Percentiles rank a stretch among this genome's conserved stretches.
These are phyloP conservation scores for Wickerhamiella nectarea DNA, from an alignment of 805 yeast genomes.

Conservation along the genomic window DNA sequence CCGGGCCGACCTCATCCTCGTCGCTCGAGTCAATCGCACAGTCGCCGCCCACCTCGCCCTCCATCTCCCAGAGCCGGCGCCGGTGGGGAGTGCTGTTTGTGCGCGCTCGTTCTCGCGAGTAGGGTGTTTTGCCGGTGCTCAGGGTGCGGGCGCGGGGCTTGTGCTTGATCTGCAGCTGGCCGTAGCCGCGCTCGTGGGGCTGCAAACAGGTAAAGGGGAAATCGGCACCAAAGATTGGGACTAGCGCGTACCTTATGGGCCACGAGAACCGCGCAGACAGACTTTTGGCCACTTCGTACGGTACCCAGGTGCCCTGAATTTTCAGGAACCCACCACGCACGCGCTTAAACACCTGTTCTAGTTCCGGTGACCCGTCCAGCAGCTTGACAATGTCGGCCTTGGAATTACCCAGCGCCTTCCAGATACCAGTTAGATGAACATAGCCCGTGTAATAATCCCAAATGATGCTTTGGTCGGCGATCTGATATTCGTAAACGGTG, in stretches of 20 bases:
- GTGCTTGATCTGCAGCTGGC: conserved; percentile 34
- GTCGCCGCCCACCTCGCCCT: conserved; percentile 10
- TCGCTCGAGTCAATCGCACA: conserved; percentile 16
- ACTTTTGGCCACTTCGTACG: conserved; percentile 49
- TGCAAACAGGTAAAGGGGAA: conserved; percentile 49
- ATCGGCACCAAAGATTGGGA: conserved; percentile 65
- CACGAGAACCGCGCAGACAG: conserved; percentile 67
- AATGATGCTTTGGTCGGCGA: conserved; percentile 60
- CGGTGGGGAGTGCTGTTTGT: not conserved
- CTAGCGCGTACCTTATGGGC: conserved; percentile 56
- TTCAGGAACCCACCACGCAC: conserved; percentile 84
- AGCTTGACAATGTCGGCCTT: conserved; percentile 69
- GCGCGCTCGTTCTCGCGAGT: not conserved
- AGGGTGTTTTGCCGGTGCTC: not conserved
- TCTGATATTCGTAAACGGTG: conserved; percentile 57
- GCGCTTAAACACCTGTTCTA: conserved; percentile 49
- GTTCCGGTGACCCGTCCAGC: conserved; percentile 47
- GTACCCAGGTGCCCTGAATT: conserved; percentile 92
- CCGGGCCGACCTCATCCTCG: conserved; percentile 11
- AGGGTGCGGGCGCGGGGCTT: not conserved
- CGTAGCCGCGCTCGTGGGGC: conserved; percentile 52
- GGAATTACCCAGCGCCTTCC: conserved; percentile 59
- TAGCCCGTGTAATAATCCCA: conserved; percentile 81
- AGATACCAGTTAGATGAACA: conserved; percentile 76
- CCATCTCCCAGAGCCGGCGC: not conserved